phyloP scores from a whole-genome alignment of 139 green algal genomes.

The Picochlorum sp. region DNA sequence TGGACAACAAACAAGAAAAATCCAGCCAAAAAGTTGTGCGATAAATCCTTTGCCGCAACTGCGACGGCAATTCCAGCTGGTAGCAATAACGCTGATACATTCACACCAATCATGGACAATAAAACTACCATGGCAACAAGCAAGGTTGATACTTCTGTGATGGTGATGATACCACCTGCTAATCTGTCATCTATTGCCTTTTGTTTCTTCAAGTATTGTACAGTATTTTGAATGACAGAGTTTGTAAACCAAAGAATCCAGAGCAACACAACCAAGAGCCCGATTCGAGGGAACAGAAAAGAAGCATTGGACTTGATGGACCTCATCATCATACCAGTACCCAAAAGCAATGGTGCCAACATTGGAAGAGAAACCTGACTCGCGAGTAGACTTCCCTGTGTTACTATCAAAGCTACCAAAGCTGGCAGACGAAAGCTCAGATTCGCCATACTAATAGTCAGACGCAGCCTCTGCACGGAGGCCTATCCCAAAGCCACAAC shows the following conservation, averaged over 20 bases:
- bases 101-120: constrained; percentile 55
- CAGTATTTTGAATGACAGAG: constrained; percentile 53
- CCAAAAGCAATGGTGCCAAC: constrained; percentile 69
- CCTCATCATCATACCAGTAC: constrained; percentile 68
- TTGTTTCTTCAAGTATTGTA: constrained; percentile 49
- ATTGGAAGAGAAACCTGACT: constrained; percentile 66
- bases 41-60: constrained; percentile 54
- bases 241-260: constrained; percentile 73
- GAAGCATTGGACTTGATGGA: constrained; percentile 61
- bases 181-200: constrained; percentile 50
- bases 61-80: constrained; percentile 52
- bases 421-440: constrained; percentile 48
- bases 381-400: constrained; percentile 42
- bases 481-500: constrained; percentile 56
- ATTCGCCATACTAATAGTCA: constrained; percentile 62
- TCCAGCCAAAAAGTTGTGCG: constrained; percentile 59
- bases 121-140: constrained; percentile 47
- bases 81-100: constrained; percentile 56
- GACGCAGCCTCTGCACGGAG: constrained; percentile 46
- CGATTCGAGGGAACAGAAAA: constrained; percentile 58
- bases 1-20: constrained; percentile 61
- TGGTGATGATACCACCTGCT: constrained; percentile 45
- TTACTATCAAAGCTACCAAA: constrained; percentile 45
- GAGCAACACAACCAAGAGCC: constrained; percentile 57
- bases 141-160: constrained; percentile 40